A percentile compares a stretch with the other conserved stretches of the same genome.
phyloP scores from a whole-genome alignment of 75 land plant species.

The Pinus tabuliformis region DNA sequence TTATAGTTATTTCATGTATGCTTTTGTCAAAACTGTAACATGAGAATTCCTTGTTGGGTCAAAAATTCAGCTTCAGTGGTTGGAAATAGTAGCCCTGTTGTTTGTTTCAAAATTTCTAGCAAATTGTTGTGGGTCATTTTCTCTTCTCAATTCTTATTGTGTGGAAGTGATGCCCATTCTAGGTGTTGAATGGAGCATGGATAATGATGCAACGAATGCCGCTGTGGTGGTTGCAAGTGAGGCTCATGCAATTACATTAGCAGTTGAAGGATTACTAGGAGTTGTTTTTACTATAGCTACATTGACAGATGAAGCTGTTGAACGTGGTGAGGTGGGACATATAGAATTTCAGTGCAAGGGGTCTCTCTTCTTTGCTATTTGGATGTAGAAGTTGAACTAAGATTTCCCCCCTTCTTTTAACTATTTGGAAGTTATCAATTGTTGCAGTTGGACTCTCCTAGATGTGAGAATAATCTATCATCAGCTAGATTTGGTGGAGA shows the following conservation, averaged over 20 bases:
- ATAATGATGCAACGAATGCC: slow-evolving; percentile 91
- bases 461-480: slow-evolving; percentile 36
- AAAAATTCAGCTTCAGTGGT: background rate
- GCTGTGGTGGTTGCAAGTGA: slow-evolving; percentile 93
- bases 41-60: background rate
- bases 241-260: slow-evolving; percentile 96
- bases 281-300: slow-evolving; percentile 96
- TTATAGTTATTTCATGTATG: background rate
- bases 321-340: slow-evolving; percentile 75
- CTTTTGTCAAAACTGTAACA: background rate
- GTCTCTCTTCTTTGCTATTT: background rate
- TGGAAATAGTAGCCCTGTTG: background rate
- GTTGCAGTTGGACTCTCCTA: slow-evolving; percentile 77
- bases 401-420: background rate
- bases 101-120: background rate
- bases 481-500: slow-evolving; percentile 40
- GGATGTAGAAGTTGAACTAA: background rate
- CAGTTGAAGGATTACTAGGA: slow-evolving; percentile 91
- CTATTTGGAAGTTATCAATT: background rate
- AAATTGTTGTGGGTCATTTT: background rate
- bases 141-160: background rate
- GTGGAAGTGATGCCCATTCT: slow-evolving; percentile 4
- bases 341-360: background rate
- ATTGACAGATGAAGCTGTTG: slow-evolving; percentile 94
- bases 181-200: slow-evolving; percentile 97